Evolutionary conservation across 169 alveolate genomes (phyloP).

Genomic region (Plasmodium relictum): DNA sequence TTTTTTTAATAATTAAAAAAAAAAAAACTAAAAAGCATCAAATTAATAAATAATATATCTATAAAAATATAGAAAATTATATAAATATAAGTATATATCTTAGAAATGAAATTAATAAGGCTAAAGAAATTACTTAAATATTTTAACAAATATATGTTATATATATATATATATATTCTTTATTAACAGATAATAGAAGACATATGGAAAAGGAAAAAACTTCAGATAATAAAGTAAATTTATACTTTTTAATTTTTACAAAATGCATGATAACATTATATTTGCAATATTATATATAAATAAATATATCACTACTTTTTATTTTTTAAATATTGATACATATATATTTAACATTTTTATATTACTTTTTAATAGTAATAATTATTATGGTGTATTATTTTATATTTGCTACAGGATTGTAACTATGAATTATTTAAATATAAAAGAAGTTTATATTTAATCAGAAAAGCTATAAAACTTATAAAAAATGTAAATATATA

Average conservation of each 20-base stretch:
- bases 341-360: not conserved
- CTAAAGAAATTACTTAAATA: not conserved
- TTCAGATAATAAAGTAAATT: slow-evolving; percentile 33
- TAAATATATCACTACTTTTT: not conserved
- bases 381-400: not conserved
- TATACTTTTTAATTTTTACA: not conserved
- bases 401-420: not conserved
- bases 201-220: slow-evolving; percentile 9
- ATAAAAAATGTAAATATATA: slow-evolving; percentile 43
- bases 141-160: no score
- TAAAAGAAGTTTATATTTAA: slow-evolving; percentile 69
- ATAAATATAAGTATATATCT: no score
- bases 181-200: slow-evolving; percentile 11
- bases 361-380: not conserved
- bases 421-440: slow-evolving; percentile 50
- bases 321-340: not conserved
- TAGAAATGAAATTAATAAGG: no score
- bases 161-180: slow-evolving; percentile 2
- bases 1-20: no score
- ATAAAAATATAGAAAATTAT: no score
- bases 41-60: no score
- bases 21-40: no score
- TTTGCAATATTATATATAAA: not conserved
- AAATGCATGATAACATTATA: not conserved
- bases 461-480: slow-evolving; percentile 54